Conservation (phyloP, 2,329 filamentous ascomycete species). For the Pseudogymnoascus sp. region DNA sequence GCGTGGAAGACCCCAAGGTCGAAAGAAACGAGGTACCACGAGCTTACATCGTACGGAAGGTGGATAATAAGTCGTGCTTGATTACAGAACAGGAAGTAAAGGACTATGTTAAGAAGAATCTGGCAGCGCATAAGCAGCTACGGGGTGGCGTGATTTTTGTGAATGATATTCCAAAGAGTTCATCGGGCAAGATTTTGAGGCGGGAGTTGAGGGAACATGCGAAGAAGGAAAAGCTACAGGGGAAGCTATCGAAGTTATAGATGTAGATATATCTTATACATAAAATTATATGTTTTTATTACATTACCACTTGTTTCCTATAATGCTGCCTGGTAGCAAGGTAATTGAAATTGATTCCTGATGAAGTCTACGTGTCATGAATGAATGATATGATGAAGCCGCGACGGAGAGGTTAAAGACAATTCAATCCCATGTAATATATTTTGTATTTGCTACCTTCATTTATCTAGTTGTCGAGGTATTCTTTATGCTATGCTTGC, state of each 20-base stretch:
- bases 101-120: constrained; percentile 24
- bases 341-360: neutral
- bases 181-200: constrained; percentile 32
- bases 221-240: constrained; percentile 12
- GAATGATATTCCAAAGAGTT: constrained; percentile 32
- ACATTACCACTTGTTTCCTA: neutral
- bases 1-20: constrained; percentile 32
- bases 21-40: constrained; percentile 30
- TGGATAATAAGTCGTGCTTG: constrained; percentile 20
- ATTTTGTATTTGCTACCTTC: neutral
- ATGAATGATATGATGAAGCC: neutral
- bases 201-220: constrained; percentile 29
- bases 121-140: constrained; percentile 30
- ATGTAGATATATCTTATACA: neutral
- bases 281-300: neutral
- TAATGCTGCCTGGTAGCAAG: neutral
- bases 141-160: constrained; percentile 32
- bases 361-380: neutral
- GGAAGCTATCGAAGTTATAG: neutral
- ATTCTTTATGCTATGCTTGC: neutral
- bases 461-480: neutral
- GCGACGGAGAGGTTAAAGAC: neutral
- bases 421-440: neutral
- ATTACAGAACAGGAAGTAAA: constrained; percentile 28
- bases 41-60: constrained; percentile 37